Evolutionary conservation across 805 yeast genomes (phyloP), one percentile per base, ranked within the genome.

Genomic region (Blastobotrys muscicola): DNA sequence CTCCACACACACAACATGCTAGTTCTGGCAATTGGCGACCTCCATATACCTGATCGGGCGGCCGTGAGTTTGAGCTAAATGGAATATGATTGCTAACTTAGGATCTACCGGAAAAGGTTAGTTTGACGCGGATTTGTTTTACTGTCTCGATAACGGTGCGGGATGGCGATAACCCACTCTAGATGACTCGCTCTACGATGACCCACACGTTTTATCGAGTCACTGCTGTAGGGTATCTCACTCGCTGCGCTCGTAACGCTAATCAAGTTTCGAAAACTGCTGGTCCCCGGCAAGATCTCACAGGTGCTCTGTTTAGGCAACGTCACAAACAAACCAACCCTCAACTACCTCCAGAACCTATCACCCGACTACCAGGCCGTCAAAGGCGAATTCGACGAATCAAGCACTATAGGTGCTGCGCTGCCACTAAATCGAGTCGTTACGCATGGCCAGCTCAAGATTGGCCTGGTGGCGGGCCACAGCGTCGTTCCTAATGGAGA

Each of bases 241-340:
- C n/a, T 20, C 30, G 9, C 26, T 16, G 15, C 23, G 33, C 20
- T 23, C 10, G n/a, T 16, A 9, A 8, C 11, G 11, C 26, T 48
- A 6, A 52, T 54, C 1, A 70, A 82, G 71, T 87, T 92, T 65
- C 72, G 71, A 48, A 83, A 82, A 56, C 72, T 92, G 34, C 69
- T 92, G 35, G 74, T 79, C 11, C 95, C 97, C 26, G 90, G 84
- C 32, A 87, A 84, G 61, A 85, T 92, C 40, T 75, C 85, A 14
- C 89, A 85, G 58, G 95, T 89, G 2, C 67, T 86, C 38, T 78
- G 94, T 53, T 65, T 86, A 8, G 98, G 97, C 0, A 92, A 90
- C 60, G 74, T 83, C 41, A 80, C 87, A 4, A 77, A 75, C 45
- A 68, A 70, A 20, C 71, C 74, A 1, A 81, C 92, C 1, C 58